A percentile compares a stretch with the other conserved stretches of the same genome.
Evolutionary conservation across 805 yeast genomes (phyloP).

Genomic region (Barnettozyma wickerhamii): DNA sequence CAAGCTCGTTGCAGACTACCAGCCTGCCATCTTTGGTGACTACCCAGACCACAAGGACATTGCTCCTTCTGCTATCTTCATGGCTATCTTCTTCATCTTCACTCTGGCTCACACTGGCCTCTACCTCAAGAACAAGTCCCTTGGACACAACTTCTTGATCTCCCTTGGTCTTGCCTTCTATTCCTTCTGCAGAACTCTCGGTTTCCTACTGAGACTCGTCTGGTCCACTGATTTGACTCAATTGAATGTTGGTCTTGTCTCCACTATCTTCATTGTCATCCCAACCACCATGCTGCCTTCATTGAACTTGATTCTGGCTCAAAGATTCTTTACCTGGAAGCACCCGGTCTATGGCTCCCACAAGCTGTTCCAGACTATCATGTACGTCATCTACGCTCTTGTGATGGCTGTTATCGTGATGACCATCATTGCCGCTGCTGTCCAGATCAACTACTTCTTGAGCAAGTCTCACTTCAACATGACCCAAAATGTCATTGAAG

Average conservation of each 20-base stretch:
- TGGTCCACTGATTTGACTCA: conserved; percentile 51
- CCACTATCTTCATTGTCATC: conserved; percentile 52
- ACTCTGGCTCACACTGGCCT: conserved; percentile 40
- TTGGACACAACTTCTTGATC: conserved; percentile 58
- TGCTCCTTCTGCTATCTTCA: conserved; percentile 57
- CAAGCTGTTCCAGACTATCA: conserved; percentile 41
- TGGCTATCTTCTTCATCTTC: conserved; percentile 48
- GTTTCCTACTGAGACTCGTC: conserved; percentile 52
- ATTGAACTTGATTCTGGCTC: conserved; percentile 61
- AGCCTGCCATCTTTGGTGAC: conserved; percentile 56
- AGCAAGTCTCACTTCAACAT: conserved; percentile 39
- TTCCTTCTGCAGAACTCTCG: conserved; percentile 49
- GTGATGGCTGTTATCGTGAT: conserved; percentile 56
- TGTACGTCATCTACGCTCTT: conserved; percentile 47
- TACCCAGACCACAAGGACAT: conserved; percentile 50
- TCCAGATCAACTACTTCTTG: conserved; percentile 55
- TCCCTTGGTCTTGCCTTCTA: conserved; percentile 52
- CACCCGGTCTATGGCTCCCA: conserved; percentile 67
- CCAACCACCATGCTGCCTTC: conserved; percentile 58
- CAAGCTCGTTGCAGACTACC: conserved; percentile 25
- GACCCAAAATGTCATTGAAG: conserved; percentile 53
- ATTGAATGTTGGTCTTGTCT: conserved; percentile 47
- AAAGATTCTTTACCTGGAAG: conserved; percentile 71
- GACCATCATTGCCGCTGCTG: conserved; percentile 60
- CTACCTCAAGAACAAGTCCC: conserved; percentile 41